Percentiles rank a stretch among this genome's conserved stretches.
These are phyloP conservation scores for Ceratocystis ficicola DNA, from an alignment of 2,329 filamentous ascomycete genomes.

Conservation along the genomic window DNA sequence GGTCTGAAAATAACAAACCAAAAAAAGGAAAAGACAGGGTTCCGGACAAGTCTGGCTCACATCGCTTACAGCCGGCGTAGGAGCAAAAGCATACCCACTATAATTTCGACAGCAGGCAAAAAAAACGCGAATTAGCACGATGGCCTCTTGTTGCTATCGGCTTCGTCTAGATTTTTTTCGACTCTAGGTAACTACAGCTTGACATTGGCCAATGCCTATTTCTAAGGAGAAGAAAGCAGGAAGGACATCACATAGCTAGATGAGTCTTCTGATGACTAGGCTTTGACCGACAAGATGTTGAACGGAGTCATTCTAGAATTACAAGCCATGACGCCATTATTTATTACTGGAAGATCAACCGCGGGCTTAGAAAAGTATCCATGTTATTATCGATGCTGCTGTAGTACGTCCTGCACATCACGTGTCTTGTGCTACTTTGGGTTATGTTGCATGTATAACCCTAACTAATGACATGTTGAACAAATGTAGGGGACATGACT, in stretches of 20 bases:
- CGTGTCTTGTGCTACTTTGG: neutral
- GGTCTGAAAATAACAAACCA: too few relatives aligned
- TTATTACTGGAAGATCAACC: too few relatives aligned
- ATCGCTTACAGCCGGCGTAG: constrained; percentile 1
- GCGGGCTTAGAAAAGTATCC: too few relatives aligned
- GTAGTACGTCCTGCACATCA: neutral
- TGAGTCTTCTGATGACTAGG: neutral
- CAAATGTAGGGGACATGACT: too few relatives aligned
- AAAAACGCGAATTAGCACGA: neutral
- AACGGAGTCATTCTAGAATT: too few relatives aligned
- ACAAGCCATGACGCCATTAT: too few relatives aligned
- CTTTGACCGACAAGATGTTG: too few relatives aligned
- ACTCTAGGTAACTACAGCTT: neutral
- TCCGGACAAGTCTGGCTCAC: neutral
- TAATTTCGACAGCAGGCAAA: neutral
- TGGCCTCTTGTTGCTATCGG: too few relatives aligned
- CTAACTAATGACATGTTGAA: accelerated
- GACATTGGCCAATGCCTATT: neutral
- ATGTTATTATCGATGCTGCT: too few relatives aligned
- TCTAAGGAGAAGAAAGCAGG: neutral
- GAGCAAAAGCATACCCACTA: neutral
- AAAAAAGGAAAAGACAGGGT: neutral
- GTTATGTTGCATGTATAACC: neutral
- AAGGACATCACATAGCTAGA: too few relatives aligned
- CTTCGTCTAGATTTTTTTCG: too few relatives aligned